Evolutionary conservation across 148 eudicot species (phyloP).

Genomic region (Chenopodium quinoa): DNA sequence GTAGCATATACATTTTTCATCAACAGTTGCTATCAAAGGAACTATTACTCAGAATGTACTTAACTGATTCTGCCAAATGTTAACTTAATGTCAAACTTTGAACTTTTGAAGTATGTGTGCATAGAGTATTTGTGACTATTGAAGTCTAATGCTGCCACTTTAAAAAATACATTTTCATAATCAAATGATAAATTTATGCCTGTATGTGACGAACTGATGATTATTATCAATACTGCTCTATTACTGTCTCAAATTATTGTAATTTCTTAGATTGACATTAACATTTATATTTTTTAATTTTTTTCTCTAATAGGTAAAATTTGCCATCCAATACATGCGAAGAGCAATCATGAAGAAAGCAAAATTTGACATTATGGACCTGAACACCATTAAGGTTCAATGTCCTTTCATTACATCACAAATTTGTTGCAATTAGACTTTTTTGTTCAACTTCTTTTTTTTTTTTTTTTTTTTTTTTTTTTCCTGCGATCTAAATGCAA

Average conservation of each 20-base stretch:
- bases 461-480: no score
- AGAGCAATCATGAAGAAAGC: conserved; percentile 92
- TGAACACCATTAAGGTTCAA: conserved; percentile 83
- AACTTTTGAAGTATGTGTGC: conserved; percentile 5
- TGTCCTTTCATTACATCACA: conserved; percentile 8
- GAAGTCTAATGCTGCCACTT: not conserved
- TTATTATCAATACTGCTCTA: no score
- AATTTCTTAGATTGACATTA: not conserved
- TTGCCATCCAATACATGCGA: conserved; percentile 97
- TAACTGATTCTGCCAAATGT: not conserved
- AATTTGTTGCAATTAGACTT: not conserved
- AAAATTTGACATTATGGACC: conserved; percentile 83
- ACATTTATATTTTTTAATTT: not conserved
- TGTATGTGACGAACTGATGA: no score
- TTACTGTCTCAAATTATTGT: not conserved
- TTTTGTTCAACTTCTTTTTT: not conserved
- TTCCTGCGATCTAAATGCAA: not conserved
- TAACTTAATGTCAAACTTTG: no score
- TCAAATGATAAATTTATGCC: no score
- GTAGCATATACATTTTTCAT: not conserved
- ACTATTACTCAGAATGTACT: no score
- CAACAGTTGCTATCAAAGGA: no score
- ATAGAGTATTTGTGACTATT: not conserved
- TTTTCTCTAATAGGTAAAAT: conserved; percentile 61
- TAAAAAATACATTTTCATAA: not conserved